A percentile compares a stretch with the other conserved stretches of the same genome.
These are phyloP conservation scores for Dioscorea cayenensis DNA, from an alignment of 116 monocot genomes.

Conservation along the genomic window DNA sequence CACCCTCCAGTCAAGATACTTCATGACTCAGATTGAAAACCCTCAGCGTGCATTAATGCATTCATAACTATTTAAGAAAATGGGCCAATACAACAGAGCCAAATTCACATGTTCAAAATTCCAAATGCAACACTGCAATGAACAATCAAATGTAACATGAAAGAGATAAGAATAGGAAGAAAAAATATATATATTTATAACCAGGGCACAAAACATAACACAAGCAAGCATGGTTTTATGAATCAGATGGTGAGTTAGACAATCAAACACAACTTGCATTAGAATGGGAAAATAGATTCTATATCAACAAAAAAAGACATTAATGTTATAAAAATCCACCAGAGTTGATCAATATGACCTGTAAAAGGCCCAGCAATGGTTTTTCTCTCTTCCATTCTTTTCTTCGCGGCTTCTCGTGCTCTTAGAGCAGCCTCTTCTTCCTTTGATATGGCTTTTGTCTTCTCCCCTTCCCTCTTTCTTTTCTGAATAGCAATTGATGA, in stretches of 20 bases:
- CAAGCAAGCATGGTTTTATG: too few species aligned
- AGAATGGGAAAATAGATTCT: background rate
- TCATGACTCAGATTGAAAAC: too few species aligned
- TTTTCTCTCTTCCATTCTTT: constrained; percentile 91
- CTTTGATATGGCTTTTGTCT: constrained; percentile 57
- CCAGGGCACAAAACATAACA: too few species aligned
- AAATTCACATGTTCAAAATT: too few species aligned
- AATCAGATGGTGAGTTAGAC: background rate
- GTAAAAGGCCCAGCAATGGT: constrained; percentile 74
- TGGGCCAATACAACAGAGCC: too few species aligned
- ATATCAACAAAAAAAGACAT: background rate
- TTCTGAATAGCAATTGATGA: constrained; percentile 71
- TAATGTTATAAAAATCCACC: background rate
- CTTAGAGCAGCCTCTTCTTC: constrained; percentile 79
- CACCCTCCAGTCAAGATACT: too few species aligned
- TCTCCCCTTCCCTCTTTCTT: constrained; percentile 72
- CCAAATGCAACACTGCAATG: too few species aligned
- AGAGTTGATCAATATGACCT: constrained; percentile 36
- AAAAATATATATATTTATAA: too few species aligned
- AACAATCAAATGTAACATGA: too few species aligned
- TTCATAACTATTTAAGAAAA: too few species aligned
- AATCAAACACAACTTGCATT: background rate
- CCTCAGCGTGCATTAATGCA: too few species aligned
- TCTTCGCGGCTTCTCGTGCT: constrained; percentile 88
- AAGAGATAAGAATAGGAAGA: too few species aligned